Percentiles rank a stretch among this genome's conserved stretches.
phyloP scores from a whole-genome alignment of 2,329 filamentous ascomycete genomes.

The Trichoderma sp. region DNA sequence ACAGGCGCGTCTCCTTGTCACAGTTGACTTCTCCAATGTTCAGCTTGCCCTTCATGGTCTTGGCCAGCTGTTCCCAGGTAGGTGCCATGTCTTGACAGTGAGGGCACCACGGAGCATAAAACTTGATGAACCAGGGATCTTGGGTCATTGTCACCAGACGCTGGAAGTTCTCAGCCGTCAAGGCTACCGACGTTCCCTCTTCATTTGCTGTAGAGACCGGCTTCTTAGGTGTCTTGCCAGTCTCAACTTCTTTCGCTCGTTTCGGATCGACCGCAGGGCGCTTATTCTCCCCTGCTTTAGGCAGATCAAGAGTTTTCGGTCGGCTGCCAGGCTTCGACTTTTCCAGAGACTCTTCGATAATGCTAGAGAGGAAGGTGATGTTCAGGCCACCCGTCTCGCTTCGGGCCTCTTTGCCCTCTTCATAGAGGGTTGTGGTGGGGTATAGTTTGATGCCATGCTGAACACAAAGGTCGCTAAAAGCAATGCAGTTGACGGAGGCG shows the following conservation, averaged over 20 bases:
- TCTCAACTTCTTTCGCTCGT: constrained; percentile 30
- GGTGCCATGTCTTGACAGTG: constrained; percentile 94
- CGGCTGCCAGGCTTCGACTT: constrained; percentile 78
- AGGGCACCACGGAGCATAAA: constrained; percentile 95
- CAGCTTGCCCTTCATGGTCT: constrained; percentile 85
- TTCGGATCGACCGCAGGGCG: constrained; percentile 33
- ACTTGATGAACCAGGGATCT: constrained; percentile 98
- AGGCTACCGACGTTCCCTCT: constrained; percentile 70
- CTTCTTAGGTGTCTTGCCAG: constrained; percentile 49
- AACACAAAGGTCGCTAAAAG: constrained; percentile 75
- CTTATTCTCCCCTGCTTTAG: constrained; percentile 66
- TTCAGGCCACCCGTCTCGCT: constrained; percentile 66
- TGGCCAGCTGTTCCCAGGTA: constrained; percentile 85
- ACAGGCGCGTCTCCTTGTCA: constrained; percentile 80
- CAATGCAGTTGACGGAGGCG: constrained; percentile 80
- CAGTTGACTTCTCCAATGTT: constrained; percentile 98
- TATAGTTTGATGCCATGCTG: constrained; percentile 68
- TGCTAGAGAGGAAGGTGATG: constrained; percentile 65
- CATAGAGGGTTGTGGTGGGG: constrained; percentile 77
- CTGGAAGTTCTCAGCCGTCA: constrained; percentile 86
- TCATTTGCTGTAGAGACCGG: constrained; percentile 65
- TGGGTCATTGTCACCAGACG: constrained; percentile 80
- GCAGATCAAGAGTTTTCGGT: constrained; percentile 66
- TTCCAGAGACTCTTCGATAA: constrained; percentile 77
- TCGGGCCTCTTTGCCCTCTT: constrained; percentile 71